phyloP scores from a whole-genome alignment of 1,284 basidiomycete species.

The Chalciporus sp. region DNA sequence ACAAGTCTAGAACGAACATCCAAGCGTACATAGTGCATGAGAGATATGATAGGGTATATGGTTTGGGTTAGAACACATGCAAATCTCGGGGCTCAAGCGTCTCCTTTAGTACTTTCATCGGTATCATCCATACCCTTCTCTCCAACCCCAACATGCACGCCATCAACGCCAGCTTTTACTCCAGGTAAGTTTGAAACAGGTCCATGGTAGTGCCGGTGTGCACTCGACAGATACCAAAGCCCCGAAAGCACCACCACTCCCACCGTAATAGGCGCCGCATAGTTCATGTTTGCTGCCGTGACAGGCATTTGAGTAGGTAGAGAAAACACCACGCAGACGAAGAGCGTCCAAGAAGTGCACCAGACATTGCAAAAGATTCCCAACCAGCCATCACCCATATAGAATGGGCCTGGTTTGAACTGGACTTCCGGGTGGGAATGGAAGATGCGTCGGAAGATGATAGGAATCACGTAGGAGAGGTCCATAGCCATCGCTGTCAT shows the following conservation, averaged over 20 bases:
- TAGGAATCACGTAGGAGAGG: conserved; percentile 75
- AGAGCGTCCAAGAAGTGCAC: conserved; percentile 72
- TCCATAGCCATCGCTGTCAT: conserved; percentile 76
- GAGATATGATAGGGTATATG: too few relatives aligned
- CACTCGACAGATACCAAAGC: conserved; percentile 27
- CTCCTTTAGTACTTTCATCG: neutral
- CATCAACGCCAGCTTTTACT: neutral
- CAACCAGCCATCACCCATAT: conserved; percentile 74
- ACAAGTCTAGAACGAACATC: too few relatives aligned
- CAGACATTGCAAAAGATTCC: conserved; percentile 66
- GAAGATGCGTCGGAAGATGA: conserved; percentile 71
- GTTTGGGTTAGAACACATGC: too few relatives aligned
- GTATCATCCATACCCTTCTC: conserved; percentile 3
- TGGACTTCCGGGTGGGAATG: conserved; percentile 81
- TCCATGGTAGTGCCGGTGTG: conserved; percentile 33
- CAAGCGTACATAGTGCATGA: too few relatives aligned
- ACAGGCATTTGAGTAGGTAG: conserved; percentile 75
- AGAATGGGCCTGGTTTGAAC: conserved; percentile 90
- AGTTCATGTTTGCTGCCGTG: conserved; percentile 76
- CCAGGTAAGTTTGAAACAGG: conserved; percentile 24
- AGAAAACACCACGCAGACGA: conserved; percentile 72
- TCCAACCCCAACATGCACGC: neutral
- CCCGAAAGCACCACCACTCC: conserved; percentile 31
- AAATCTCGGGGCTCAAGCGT: conserved; percentile 2
- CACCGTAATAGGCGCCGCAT: conserved; percentile 51